Percentiles rank a stretch among this genome's conserved stretches.
These are phyloP conservation scores for Trametes polyzona DNA, from an alignment of 1,284 basidiomycete genomes.

Conservation along the genomic window DNA sequence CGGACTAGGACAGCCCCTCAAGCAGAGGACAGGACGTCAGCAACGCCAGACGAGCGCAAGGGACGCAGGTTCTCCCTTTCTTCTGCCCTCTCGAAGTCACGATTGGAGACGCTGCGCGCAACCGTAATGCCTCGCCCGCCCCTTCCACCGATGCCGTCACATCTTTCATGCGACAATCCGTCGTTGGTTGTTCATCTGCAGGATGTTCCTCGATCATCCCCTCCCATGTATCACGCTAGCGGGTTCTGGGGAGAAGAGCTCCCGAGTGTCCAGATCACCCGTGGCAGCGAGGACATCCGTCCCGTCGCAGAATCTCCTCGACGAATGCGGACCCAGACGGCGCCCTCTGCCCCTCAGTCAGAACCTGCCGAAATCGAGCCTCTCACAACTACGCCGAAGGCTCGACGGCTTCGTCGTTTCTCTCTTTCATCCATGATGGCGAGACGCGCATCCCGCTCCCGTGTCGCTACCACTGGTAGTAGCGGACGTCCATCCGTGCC, in stretches of 20 bases:
- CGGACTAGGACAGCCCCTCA: conserved; percentile 25
- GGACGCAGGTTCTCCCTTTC: conserved; percentile 33
- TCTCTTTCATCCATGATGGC: conserved; percentile 36
- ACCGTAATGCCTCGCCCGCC: conserved; percentile 33
- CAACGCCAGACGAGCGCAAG: conserved; percentile 2
- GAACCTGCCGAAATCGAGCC: not conserved
- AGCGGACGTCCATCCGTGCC: not conserved
- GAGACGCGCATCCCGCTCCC: conserved; percentile 17
- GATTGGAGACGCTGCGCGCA: conserved; percentile 27
- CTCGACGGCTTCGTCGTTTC: conserved; percentile 31
- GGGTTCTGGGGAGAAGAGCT: conserved; percentile 23
- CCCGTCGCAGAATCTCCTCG: conserved; percentile 1
- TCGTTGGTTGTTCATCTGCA: not conserved
- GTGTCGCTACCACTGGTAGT: not conserved
- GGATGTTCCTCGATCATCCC: not conserved
- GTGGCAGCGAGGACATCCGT: not conserved
- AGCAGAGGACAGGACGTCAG: not conserved
- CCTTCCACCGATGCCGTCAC: conserved; percentile 20
- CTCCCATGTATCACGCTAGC: not conserved
- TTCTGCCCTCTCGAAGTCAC: conserved; percentile 29
- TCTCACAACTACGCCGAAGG: conserved; percentile 9
- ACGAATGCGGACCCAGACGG: conserved; percentile 11
- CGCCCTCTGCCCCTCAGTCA: conserved; percentile 6
- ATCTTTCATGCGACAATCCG: not conserved
- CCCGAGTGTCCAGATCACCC: conserved; percentile 1